Evolutionary conservation across 805 yeast genomes (phyloP), one percentile per base, ranked within the genome.

Genomic region (Isabelozyma rhagii): DNA sequence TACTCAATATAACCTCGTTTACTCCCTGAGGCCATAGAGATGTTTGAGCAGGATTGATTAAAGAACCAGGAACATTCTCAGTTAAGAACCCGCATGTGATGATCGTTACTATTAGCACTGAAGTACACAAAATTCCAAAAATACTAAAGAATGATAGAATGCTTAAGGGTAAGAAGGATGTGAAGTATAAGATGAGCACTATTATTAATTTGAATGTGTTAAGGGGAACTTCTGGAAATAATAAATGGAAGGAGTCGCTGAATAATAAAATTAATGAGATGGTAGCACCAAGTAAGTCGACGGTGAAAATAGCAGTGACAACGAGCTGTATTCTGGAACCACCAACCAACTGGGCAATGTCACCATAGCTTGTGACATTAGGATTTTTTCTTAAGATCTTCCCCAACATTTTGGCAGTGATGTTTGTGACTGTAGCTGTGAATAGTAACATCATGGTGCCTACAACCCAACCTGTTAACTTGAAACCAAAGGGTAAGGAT

Each of bases 401-500:
- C 1, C 86, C 85, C 43, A 84, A 62, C 14, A 82, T 58, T 39
- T 77, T 69, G 1, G 87, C 87, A 0, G 88, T 79, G 53, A 71
- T 66, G 50, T 74, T 69, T 0, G 89, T 81, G 3, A 72, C 57
- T n/a, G 76, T 44, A 0, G 85, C 83, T 49, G 82, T 75, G 1
- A 64, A 49, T 0, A 72, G 44, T 17, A 84, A 57, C 7, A 77
- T 56, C 0, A 74, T 18, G 0, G 75, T 48, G 0, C 89, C 89
- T 8, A 69, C 49, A 2, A 82, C 56, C 85, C 90, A 82, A 3
- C 96, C 96, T 1, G 91, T 76, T 43, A 83, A 74, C 54, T 74
- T 77, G 48, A 88, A 66, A 1, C 87, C 96, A 52, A 83, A 71
- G 0, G 96, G 92, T 45, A 88, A 70, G 0, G 94, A 84, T 42